Evolutionary conservation across 2,329 filamentous ascomycete species (phyloP).

Genomic region (Scedosporium aurantiacum): DNA sequence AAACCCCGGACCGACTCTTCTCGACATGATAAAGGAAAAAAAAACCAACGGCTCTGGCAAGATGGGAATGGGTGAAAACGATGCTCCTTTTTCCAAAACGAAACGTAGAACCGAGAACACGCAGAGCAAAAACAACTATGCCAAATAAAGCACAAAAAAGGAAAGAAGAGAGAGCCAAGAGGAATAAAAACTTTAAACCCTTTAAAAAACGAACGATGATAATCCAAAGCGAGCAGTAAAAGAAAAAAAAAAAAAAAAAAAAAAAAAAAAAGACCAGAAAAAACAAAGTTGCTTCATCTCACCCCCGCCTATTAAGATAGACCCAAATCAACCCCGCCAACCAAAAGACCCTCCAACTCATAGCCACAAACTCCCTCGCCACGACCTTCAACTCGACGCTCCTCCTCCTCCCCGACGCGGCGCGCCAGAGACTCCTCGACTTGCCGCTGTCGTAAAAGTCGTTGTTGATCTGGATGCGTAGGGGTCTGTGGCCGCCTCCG

Average conservation of each 20-base stretch:
- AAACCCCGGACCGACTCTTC: not conserved
- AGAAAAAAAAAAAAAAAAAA: not conserved
- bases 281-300: not conserved
- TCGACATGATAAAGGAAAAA: not conserved
- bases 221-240: not conserved
- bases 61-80: too few species aligned
- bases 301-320: slow-evolving; percentile 56
- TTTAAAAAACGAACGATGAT: not conserved
- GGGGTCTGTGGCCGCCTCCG: slow-evolving; percentile 28
- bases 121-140: too few species aligned
- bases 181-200: not conserved
- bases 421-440: slow-evolving; percentile 18
- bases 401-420: slow-evolving; percentile 17
- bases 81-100: too few species aligned
- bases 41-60: not conserved
- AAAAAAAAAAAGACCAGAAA: not conserved
- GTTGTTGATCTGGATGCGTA: slow-evolving; percentile 42
- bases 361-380: slow-evolving; percentile 48
- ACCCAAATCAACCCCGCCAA: slow-evolving; percentile 54
- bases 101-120: too few species aligned
- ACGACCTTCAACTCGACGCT: slow-evolving; percentile 33
- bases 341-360: slow-evolving; percentile 50
- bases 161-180: not conserved
- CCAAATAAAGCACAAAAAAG: not conserved
- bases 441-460: slow-evolving; percentile 34